Base-by-base conservation (phyloP, 164 flowering plant genomes). In the Nymphaea thermarum region DNA sequence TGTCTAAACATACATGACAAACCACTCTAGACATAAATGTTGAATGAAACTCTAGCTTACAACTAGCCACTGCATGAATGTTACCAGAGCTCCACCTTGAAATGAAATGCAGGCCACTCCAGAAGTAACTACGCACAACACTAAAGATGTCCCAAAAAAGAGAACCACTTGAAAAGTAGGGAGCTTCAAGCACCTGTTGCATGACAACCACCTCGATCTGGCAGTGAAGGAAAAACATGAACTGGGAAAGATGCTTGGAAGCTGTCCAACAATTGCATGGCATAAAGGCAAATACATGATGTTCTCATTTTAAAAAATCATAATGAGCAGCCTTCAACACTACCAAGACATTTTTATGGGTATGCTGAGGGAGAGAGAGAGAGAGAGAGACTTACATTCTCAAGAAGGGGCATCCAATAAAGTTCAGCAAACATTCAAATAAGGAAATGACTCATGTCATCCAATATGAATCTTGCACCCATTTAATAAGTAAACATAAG, bases 391-490 rank as follows among this genome's bases (percentile, higher is more conserved):
- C 55, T 88, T 77, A 89, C 98, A 72, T 89, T 78, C 78, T 93
- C 98, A 61, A 93, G 96, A 62, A 93, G 74, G 44, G 97, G 98
- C 80, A 69, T 75, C 71, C 61, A 70, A 69, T 93, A 91, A 18
- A 93, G 96, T 81, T 93, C 98, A 73, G 91, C 90, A 79, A 93
- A 93, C 72, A 89, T 93, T 68, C 83, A 82, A 64, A 96, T 72
- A 1, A 93, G 87, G 71, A 93, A 89, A 73, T 17, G 71, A 75
- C 88, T 91, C 98, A 93, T 91, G 73, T 63, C 68, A 71, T 91
- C 98, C 98, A 91, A 71, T 82, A 93, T 4, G 98, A 93, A 70
- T 91, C 98, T 68, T 93, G 96, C 66, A 93, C 98, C 63, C 95
- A 93, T 91, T 81, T 71, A 25, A 25, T 25, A 80, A 67, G 65